Percentiles rank a stretch among this genome's conserved stretches.
These are phyloP conservation scores for Saturnispora galanensis DNA, from an alignment of 805 yeast species.

Conservation along the genomic window DNA sequence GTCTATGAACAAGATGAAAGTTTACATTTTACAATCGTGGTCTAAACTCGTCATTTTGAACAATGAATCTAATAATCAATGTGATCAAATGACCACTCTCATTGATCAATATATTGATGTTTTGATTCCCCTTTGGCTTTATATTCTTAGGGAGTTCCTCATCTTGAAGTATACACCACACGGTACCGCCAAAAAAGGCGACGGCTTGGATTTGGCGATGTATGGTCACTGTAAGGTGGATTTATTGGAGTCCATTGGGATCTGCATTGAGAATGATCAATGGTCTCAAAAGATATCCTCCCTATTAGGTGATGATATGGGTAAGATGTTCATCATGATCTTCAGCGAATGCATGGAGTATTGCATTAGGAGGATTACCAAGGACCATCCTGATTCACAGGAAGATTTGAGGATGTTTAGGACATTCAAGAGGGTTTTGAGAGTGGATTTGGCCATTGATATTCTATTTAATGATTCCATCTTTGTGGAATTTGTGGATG, in stretches of 20 bases:
- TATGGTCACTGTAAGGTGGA: conserved; percentile 66
- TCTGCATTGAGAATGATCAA: conserved; percentile 37
- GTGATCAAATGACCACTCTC: conserved; percentile 36
- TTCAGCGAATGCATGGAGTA: conserved; percentile 80
- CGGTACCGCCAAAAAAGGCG: conserved; percentile 22
- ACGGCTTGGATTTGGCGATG: conserved; percentile 34
- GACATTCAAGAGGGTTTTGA: conserved; percentile 48
- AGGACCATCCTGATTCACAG: conserved; percentile 14
- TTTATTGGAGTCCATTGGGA: conserved; percentile 65
- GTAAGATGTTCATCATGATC: conserved; percentile 64
- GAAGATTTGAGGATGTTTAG: conserved; percentile 30
- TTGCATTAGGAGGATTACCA: conserved; percentile 35
- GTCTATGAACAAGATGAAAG: conserved; percentile 44
- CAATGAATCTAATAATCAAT: conserved; percentile 25
- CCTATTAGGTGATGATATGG: conserved; percentile 46
- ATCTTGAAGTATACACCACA: conserved; percentile 43
- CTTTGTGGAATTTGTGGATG: conserved; percentile 65
- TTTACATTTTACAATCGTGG: conserved; percentile 64
- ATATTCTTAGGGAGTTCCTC: conserved; percentile 65
- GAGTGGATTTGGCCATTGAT: conserved; percentile 45
- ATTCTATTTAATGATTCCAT: conserved; percentile 56
- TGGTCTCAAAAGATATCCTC: conserved; percentile 36
- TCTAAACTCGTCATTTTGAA: conserved; percentile 35
- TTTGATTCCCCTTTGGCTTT: conserved; percentile 72
- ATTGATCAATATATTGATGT: conserved; percentile 46